A percentile compares a stretch with the other conserved stretches of the same genome.
Conservation (phyloP, 108 stramenopile species). For the Cyclostephanos invisitatus region DNA sequence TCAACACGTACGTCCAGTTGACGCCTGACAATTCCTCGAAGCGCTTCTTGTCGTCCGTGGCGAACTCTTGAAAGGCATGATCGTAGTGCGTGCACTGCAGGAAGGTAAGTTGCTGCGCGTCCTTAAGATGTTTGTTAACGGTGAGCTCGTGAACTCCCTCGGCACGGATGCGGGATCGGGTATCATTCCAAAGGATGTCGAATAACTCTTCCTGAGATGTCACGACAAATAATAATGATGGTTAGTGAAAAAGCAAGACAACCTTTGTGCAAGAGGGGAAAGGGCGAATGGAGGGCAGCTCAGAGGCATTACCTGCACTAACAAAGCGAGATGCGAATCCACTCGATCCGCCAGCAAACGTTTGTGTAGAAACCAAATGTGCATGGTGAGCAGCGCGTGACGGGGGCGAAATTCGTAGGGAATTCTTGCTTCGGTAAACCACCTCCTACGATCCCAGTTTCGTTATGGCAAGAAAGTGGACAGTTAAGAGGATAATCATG, state of each 20-base stretch:
- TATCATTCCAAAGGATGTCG: conserved; percentile 88
- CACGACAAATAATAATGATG: background rate
- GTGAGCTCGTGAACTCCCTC: conserved; percentile 81
- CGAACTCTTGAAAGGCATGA: conserved; percentile 76
- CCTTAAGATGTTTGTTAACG: conserved; percentile 84
- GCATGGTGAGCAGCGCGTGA: conserved; percentile 85
- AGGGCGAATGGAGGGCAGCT: background rate
- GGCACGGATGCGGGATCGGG: conserved; percentile 73
- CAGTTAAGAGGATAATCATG: background rate
- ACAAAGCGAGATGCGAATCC: conserved; percentile 55
- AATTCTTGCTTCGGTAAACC: conserved; percentile 78
- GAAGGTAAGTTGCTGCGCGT: conserved; percentile 88
- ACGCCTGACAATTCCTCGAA: conserved; percentile 62
- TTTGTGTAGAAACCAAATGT: conserved; percentile 91
- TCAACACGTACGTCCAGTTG: conserved; percentile 56
- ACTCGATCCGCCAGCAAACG: conserved; percentile 61
- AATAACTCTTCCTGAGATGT: conserved; percentile 86
- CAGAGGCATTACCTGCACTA: conserved; percentile 36
- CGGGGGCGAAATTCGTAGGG: conserved; percentile 80
- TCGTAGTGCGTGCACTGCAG: conserved; percentile 82
- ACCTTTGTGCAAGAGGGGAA: background rate
- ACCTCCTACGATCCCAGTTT: conserved; percentile 44
- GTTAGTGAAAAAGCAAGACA: conserved; percentile 3
- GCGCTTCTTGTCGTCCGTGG: conserved; percentile 59
- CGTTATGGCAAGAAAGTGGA: conserved; percentile 8